Evolutionary conservation across 179 eudicot genomes (phyloP).

Genomic region (Amaranthus tricolor): DNA sequence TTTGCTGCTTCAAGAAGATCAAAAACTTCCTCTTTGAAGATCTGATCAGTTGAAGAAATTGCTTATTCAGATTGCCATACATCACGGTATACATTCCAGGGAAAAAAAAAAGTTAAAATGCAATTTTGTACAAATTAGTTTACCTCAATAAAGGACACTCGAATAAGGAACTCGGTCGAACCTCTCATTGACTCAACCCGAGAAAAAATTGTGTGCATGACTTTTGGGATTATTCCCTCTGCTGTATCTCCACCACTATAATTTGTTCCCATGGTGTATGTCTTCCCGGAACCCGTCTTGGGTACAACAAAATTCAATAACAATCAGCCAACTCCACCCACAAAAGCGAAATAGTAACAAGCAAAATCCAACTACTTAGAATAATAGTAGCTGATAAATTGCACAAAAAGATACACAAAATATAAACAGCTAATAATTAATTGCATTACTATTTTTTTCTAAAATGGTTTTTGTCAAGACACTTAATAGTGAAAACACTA

Average conservation of each 20-base stretch:
- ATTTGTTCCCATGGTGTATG: conserved; percentile 97
- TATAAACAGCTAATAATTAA: background rate
- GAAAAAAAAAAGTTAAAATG: background rate
- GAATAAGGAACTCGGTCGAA: conserved; percentile 62
- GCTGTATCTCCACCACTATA: conserved; percentile 58
- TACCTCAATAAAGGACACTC: conserved; percentile 97
- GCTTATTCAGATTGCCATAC: background rate
- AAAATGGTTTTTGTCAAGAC: no score
- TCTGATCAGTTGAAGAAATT: conserved; percentile 37
- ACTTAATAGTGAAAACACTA: no score
- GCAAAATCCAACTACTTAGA: background rate
- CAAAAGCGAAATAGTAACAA: background rate
- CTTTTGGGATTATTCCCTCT: conserved; percentile 78
- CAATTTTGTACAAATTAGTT: background rate
- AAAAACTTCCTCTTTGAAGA: conserved; percentile 96
- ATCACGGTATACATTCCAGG: background rate
- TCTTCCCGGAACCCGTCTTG: conserved; percentile 95
- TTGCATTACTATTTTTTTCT: no score
- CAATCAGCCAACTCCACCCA: background rate
- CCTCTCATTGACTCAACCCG: conserved; percentile 52
- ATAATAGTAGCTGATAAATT: background rate
- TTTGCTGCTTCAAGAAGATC: conserved; percentile 76
- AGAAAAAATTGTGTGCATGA: conserved; percentile 80
- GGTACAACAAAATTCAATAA: conserved; percentile 4
- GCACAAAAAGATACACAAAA: background rate